phyloP scores from a whole-genome alignment of 257 asterid genomes.

The Paraleonurus japonicus region DNA sequence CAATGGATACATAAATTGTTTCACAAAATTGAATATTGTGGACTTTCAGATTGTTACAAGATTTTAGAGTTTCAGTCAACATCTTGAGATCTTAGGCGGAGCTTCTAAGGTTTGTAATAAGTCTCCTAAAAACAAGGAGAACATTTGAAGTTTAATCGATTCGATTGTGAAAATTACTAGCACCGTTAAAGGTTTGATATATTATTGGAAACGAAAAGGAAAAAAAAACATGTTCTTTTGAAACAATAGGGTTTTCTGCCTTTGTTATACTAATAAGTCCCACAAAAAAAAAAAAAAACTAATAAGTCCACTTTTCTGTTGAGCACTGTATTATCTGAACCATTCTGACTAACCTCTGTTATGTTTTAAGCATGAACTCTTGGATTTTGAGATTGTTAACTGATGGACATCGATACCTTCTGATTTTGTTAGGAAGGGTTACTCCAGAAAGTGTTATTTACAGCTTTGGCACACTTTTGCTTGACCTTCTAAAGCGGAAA shows the following conservation, averaged over 20 bases:
- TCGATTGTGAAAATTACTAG: background rate
- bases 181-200: background rate
- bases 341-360: background rate
- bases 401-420: conserved; percentile 19
- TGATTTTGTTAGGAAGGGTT: conserved; percentile 63
- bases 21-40: background rate
- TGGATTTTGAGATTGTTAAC: background rate
- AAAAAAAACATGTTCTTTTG: background rate
- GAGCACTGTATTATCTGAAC: background rate
- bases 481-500: conserved; percentile 95
- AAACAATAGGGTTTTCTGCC: background rate
- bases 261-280: background rate
- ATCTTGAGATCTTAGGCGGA: background rate
- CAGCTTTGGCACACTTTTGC: conserved; percentile 94
- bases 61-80: background rate
- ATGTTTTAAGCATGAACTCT: conserved; percentile 1
- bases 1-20: conserved; percentile 6
- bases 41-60: background rate
- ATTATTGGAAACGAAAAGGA: background rate
- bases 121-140: background rate
- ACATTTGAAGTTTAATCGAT: background rate
- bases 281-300: too few relatives aligned
- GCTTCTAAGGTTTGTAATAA: background rate
- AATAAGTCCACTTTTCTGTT: background rate
- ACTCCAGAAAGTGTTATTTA: conserved; percentile 87